These are phyloP conservation scores for Metschnikowia lochheadii DNA, from an alignment of 805 yeast species.

Conservation along the genomic window DNA sequence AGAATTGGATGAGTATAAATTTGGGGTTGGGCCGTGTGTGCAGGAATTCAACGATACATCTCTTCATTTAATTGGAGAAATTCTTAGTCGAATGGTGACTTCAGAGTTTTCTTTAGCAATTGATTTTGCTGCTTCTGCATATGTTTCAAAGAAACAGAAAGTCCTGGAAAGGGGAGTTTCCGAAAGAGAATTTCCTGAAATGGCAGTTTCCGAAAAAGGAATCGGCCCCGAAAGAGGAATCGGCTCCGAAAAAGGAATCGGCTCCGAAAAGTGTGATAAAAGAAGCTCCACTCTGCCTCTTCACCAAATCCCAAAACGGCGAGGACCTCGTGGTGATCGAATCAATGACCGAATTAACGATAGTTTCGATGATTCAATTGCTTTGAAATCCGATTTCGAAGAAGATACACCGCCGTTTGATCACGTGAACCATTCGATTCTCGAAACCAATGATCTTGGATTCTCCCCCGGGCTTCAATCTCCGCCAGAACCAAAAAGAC, in stretches of 20 bases:
- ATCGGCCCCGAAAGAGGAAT: no score
- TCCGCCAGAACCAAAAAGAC: not conserved
- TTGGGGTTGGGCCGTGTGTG: not conserved
- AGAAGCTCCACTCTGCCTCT: conserved; percentile 26
- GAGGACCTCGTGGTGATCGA: conserved; percentile 5
- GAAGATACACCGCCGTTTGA: conserved; percentile 29
- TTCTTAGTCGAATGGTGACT: not conserved
- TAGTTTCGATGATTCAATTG: conserved; percentile 28
- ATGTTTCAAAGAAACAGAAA: no score
- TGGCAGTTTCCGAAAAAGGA: no score
- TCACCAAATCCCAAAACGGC: conserved; percentile 9
- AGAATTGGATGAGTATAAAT: conserved; percentile 19
- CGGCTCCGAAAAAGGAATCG: no score
- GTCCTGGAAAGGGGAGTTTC: no score
- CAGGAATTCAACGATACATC: not conserved
- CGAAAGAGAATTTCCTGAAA: no score
- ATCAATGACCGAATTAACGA: conserved; percentile 27
- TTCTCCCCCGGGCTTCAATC: conserved; percentile 25
- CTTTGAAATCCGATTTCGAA: conserved; percentile 22
- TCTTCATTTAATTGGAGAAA: not conserved
- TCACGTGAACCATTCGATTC: conserved; percentile 21
- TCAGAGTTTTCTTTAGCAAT: conserved; percentile 15
- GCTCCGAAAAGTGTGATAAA: conserved; percentile 8
- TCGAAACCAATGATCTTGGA: conserved; percentile 26
- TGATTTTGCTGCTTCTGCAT: conserved; percentile 14